Percentiles rank a stretch among this genome's conserved stretches.
Conservation (phyloP, 2,329 filamentous ascomycete genomes). For the Fusarium sp. region DNA sequence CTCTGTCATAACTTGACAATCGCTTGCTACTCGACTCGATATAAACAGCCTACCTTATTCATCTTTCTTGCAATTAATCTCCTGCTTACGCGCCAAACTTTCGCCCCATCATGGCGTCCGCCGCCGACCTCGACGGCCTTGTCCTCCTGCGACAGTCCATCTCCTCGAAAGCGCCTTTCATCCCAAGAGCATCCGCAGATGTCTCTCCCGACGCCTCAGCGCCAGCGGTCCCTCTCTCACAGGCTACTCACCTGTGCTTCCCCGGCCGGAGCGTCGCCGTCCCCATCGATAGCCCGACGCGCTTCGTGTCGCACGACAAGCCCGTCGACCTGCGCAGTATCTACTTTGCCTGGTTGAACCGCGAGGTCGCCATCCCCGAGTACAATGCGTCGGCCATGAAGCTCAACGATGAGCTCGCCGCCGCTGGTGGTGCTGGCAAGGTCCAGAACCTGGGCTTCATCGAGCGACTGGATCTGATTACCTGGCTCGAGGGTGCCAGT, state of each 20-base stretch:
- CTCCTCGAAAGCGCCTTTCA: slow-evolving; percentile 73
- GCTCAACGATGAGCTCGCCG: slow-evolving; percentile 81
- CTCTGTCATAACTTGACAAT: not conserved
- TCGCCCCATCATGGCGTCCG: slow-evolving; percentile 61
- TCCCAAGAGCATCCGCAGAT: slow-evolving; percentile 78
- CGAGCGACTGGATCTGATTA: slow-evolving; percentile 89
- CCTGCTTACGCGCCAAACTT: slow-evolving; percentile 3
- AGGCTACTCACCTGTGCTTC: slow-evolving; percentile 85
- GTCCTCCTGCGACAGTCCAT: slow-evolving; percentile 87
- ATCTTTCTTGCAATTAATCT: not conserved
- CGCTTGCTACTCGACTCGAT: not conserved
- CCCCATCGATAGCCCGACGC: slow-evolving; percentile 78
- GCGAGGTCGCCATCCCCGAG: slow-evolving; percentile 87
- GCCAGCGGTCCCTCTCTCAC: slow-evolving; percentile 72
- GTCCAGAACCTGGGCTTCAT: slow-evolving; percentile 93
- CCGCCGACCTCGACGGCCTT: slow-evolving; percentile 78
- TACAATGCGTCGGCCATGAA: slow-evolving; percentile 87
- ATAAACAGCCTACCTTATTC: not conserved
- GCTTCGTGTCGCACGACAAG: slow-evolving; percentile 82
- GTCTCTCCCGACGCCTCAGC: slow-evolving; percentile 71
- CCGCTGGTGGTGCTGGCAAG: slow-evolving; percentile 68
- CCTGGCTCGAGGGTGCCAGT: slow-evolving; percentile 90
- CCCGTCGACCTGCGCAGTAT: slow-evolving; percentile 91
- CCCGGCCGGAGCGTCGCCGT: slow-evolving; percentile 70
- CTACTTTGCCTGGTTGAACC: slow-evolving; percentile 96